Base-by-base conservation (phyloP, 345 rosid genomes). In the Hibiscus mutabilis region DNA sequence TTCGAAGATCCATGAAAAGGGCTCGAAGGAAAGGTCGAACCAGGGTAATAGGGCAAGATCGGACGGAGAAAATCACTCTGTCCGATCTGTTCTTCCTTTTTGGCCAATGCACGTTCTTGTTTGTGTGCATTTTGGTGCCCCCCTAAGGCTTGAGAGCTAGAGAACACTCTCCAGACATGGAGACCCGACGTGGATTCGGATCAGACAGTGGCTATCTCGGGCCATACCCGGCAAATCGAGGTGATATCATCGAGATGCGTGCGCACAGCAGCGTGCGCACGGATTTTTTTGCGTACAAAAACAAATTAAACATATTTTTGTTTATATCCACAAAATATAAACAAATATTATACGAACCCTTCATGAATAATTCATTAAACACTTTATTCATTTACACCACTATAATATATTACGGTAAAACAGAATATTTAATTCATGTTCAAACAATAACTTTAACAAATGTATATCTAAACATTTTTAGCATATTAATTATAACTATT, bases 61-160 rank as follows among this genome's bases (percentile, higher is more conserved):
- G 51, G 68, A 57, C 6, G 67, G 24, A 13, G 15, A 46, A 47
- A 2, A 46, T 2, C 5, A 15, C 4, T 46, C 52, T 13, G 52
- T 46, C 16, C 4, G 16, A 12, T 3, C 4, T 2, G 4, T 63
- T 73, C 80, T 61, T 89, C 16, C 68, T 73, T 82, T 66, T 91
- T 89, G 14, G 89, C 89, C 10, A 82, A 12, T 0, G 82, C 75
- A 5, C 92, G 81, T 73, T 91, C 94, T 75, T 84, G 87, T 77
- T 86, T 91, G 68, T 91, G 94, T 3, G 91, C 94, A 47, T 91
- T 91, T 70, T 91, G 97, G 69, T 91, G 94, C 2, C 94, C 94
- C 4, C 94, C 94, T 0, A 91, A 74, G 16, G 94, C 94, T 71
- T 88, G 94, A 0, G 91, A 86, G 0, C 86, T 84, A 0, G 89